phyloP scores from a whole-genome alignment of 2,329 filamentous ascomycete species.

The Colletotrichum tropicale region DNA sequence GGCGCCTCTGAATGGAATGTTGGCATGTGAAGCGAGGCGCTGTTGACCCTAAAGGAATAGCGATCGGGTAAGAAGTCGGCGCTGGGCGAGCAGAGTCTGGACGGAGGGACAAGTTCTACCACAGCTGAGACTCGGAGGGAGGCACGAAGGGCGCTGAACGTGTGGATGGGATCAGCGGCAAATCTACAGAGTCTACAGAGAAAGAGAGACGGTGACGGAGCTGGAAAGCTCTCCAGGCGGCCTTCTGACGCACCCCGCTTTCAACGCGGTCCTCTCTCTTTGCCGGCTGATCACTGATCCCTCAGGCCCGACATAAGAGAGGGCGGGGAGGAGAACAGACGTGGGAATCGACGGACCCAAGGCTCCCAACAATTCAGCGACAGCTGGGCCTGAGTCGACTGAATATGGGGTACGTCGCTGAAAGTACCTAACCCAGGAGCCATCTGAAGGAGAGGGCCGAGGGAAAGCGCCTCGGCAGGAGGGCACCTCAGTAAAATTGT shows the following conservation, averaged over 20 bases:
- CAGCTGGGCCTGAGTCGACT: not conserved
- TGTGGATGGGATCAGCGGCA: not conserved
- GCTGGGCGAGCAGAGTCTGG: not conserved
- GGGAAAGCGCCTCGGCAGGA: not conserved
- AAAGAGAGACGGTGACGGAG: not conserved
- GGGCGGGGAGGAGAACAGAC: not conserved
- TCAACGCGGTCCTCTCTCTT: not conserved
- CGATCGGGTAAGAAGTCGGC: too few relatives aligned
- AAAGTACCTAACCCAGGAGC: not conserved
- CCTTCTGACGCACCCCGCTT: not conserved
- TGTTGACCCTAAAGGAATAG: not conserved
- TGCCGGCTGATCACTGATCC: not conserved
- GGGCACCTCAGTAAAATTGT: not conserved
- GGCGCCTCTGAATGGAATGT: not conserved
- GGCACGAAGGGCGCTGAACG: not conserved
- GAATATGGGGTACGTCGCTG: not conserved
- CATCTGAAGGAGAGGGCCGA: not conserved
- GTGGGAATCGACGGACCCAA: not conserved
- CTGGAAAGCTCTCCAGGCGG: not conserved
- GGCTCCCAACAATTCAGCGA: not conserved
- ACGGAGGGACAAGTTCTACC: not conserved
- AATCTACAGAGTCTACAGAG: not conserved
- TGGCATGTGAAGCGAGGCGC: not conserved
- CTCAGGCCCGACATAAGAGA: not conserved
- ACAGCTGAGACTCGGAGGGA: not conserved